Base-by-base conservation (phyloP, 306 rosid genomes). In the Begonia loranthoides region DNA sequence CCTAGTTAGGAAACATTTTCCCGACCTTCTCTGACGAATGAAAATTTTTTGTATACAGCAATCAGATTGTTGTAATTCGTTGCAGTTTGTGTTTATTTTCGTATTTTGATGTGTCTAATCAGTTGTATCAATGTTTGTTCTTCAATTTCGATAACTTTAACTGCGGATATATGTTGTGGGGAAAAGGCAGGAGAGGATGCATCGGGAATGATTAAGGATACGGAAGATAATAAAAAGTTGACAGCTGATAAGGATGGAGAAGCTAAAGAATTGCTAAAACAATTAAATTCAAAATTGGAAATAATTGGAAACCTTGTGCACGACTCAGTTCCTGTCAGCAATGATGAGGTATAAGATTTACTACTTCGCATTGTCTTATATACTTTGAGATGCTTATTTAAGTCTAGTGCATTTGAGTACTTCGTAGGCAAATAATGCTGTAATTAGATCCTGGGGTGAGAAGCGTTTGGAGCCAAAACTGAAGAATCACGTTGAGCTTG, bases 401-500 rank as follows among this genome's bases (percentile, higher is more conserved):
- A 44, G 38, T 21, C 10, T 9, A 33, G 14, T 14, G 41, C 15
- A 19, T 54, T 52, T 43, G 13, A 10, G 13, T 43, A 10, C 47
- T 43, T 46, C 45, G 55, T 61, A 81, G 97, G 86, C 84, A 24
- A 74, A 82, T 51, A 90, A 90, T 70, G 82, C 63, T 13, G 83
- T 90, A 45, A 60, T 90, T 60, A 71, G 88, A 66, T 57, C 87
- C 4, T 90, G 87, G 86, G 99, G 97, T n/a, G 99, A 80, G 73
- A 80, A 74, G 69, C 71, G 84, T 45, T 40, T 58, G 41, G 93
- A 90, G 65, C 83, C 95, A 41, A 90, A 86, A 60, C 75, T 90
- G 9, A 90, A 78, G 82, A 86, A 90, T 61, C 94, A 83, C 15
- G 94, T 80, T 39, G 94, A 87, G 47, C 80, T 87, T n/a, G 94